These are phyloP conservation scores for Scleroderma citrinum DNA, from an alignment of 768 basidiomycete genomes.

Conservation along the genomic window DNA sequence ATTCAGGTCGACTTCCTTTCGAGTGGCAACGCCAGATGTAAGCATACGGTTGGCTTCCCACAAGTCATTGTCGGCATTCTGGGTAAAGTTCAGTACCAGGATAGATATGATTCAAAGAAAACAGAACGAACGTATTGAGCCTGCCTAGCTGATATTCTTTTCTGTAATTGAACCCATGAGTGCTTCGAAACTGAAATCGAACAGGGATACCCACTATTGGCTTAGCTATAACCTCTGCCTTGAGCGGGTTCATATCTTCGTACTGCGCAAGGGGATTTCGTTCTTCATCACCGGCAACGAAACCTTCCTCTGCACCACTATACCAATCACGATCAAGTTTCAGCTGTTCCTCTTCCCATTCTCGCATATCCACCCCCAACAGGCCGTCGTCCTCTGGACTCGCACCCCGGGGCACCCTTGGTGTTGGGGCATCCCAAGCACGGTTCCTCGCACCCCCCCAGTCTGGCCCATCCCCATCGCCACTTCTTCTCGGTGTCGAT, in stretches of 20 bases:
- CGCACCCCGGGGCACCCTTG: slow-evolving; percentile 55
- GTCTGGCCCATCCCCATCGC: slow-evolving; percentile 50
- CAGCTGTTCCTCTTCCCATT: slow-evolving; percentile 98
- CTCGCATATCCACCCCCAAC: slow-evolving; percentile 65
- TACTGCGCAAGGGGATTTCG: slow-evolving; percentile 92
- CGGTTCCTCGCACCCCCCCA: slow-evolving; percentile 54
- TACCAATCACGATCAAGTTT: slow-evolving; percentile 96
- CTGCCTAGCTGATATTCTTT: slow-evolving; percentile 88
- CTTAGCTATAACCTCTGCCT: slow-evolving; percentile 73
- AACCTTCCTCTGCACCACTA: slow-evolving; percentile 82
- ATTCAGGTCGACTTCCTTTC: slow-evolving; percentile 82
- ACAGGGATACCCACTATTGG: slow-evolving; percentile 47
- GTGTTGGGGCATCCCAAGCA: slow-evolving; percentile 84
- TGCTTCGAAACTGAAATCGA: neutral
- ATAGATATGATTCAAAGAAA: neutral
- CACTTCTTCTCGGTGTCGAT: slow-evolving; percentile 68
- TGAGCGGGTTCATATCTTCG: slow-evolving; percentile 69
- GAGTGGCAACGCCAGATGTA: slow-evolving; percentile 89
- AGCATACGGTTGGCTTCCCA: slow-evolving; percentile 99
- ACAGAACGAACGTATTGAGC: slow-evolving; percentile 79
- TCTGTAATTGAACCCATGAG: slow-evolving; percentile 35
- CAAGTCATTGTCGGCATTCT: slow-evolving; percentile 97
- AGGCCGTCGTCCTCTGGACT: slow-evolving; percentile 67
- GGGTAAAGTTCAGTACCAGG: slow-evolving; percentile 15
- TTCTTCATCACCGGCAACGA: slow-evolving; percentile 82